A percentile compares a stretch with the other conserved stretches of the same genome.
Evolutionary conservation across 2,329 filamentous ascomycete genomes (phyloP).

Genomic region (Penicillium sp.): DNA sequence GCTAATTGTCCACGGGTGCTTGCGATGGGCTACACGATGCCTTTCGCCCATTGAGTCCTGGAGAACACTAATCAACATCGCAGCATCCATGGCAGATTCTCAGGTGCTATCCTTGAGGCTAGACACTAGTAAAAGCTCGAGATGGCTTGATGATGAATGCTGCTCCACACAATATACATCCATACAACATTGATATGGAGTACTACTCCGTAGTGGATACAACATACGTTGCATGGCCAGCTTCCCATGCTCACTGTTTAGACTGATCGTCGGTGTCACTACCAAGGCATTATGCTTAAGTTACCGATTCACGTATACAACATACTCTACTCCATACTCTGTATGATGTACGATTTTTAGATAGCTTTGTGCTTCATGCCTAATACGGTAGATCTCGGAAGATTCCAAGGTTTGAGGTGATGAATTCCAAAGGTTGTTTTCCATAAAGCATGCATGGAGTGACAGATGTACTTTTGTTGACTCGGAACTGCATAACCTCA

Average conservation of each 20-base stretch:
- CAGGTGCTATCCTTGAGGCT: background rate
- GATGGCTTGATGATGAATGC: background rate
- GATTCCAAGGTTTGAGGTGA: background rate
- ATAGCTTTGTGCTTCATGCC: too few species aligned
- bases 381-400: background rate
- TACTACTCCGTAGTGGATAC: background rate
- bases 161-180: background rate
- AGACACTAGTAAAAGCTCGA: constrained; percentile 1
- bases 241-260: background rate
- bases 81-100: background rate
- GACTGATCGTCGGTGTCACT: background rate
- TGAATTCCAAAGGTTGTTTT: background rate
- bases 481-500: background rate
- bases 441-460: background rate
- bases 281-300: background rate
- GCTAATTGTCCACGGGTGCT: background rate
- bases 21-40: background rate
- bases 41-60: background rate
- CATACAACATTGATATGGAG: background rate
- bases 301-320: constrained; percentile 5
- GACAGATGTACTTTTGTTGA: constrained; percentile 5
- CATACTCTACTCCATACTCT: too few species aligned
- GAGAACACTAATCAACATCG: background rate
- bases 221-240: background rate
- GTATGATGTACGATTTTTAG: too few species aligned